A percentile compares a stretch with the other conserved stretches of the same genome.
Conservation (phyloP, 192 early-diverging fungal genomes). For the Dissophora globulifera region DNA sequence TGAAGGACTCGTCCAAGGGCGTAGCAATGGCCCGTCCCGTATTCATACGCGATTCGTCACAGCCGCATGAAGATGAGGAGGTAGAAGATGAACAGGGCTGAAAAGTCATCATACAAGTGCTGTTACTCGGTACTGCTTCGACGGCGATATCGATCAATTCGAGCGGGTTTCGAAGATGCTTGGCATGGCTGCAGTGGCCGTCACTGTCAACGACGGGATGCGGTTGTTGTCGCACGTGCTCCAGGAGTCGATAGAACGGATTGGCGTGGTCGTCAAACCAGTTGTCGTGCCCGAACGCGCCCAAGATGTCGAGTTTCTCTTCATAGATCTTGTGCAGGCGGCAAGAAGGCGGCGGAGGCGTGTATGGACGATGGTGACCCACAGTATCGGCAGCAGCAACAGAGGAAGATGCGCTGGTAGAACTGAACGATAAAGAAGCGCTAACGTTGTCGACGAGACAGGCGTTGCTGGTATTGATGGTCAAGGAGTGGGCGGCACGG, state of each 20-base stretch:
- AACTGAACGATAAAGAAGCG: neutral
- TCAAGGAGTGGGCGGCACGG: constrained; percentile 24
- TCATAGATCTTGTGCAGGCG: constrained; percentile 41
- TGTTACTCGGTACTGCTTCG: neutral
- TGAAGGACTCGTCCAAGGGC: constrained; percentile 2
- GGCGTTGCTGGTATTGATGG: constrained; percentile 39
- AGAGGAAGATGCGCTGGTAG: neutral
- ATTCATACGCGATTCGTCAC: no score
- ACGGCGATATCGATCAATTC: neutral
- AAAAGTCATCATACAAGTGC: neutral
- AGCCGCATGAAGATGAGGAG: no score
- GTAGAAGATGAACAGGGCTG: no score
- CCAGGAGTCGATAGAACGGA: constrained; percentile 26
- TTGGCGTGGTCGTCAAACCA: constrained; percentile 44
- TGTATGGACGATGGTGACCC: constrained; percentile 15
- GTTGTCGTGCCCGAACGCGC: constrained; percentile 30
- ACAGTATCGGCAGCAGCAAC: no score
- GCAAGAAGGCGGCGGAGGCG: constrained; percentile 35
- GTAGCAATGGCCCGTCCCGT: no score
- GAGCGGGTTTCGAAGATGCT: neutral
- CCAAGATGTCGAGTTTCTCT: constrained; percentile 38
- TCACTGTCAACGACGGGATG: no score
- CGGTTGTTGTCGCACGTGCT: constrained; percentile 4
- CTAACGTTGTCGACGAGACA: constrained; percentile 24
- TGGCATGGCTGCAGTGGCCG: neutral